Evolutionary conservation across 257 asterid species (phyloP).

Genomic region (Penstemon eatonii): DNA sequence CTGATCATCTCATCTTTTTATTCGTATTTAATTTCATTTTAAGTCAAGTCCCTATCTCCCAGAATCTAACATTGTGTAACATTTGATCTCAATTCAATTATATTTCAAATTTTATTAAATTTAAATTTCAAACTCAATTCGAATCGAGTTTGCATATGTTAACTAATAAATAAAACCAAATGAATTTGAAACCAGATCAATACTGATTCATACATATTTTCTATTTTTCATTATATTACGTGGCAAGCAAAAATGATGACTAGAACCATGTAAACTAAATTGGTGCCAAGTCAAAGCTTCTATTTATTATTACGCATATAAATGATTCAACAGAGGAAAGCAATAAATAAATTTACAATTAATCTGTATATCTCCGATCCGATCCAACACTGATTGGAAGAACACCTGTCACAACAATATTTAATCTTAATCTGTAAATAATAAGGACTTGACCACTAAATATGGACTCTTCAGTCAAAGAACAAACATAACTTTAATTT

Average conservation of each 20-base stretch:
- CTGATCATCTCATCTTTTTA: slow-evolving; percentile 30
- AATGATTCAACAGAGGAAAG: slow-evolving; percentile 10
- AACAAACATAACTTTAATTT: no score
- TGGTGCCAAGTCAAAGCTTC: neutral
- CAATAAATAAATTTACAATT: slow-evolving; percentile 1
- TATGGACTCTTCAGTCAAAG: neutral
- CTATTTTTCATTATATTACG: neutral
- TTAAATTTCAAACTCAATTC: no score
- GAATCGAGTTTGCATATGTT: no score
- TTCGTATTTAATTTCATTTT: no score
- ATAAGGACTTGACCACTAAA: slow-evolving; percentile 27
- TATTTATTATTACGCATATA: slow-evolving; percentile 8
- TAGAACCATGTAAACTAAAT: no score
- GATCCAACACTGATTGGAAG: neutral
- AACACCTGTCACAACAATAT: slow-evolving; percentile 13
- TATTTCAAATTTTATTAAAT: neutral
- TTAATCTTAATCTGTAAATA: neutral
- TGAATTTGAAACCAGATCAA: no score
- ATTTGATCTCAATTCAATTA: no score
- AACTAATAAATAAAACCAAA: no score
- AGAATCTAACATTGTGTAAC: no score
- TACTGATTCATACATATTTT: no score
- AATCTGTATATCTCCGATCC: neutral
- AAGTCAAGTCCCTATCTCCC: no score
- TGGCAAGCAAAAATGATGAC: neutral